Conservation (phyloP, 2,329 filamentous ascomycete species). For the Lachnellula hyalina region DNA sequence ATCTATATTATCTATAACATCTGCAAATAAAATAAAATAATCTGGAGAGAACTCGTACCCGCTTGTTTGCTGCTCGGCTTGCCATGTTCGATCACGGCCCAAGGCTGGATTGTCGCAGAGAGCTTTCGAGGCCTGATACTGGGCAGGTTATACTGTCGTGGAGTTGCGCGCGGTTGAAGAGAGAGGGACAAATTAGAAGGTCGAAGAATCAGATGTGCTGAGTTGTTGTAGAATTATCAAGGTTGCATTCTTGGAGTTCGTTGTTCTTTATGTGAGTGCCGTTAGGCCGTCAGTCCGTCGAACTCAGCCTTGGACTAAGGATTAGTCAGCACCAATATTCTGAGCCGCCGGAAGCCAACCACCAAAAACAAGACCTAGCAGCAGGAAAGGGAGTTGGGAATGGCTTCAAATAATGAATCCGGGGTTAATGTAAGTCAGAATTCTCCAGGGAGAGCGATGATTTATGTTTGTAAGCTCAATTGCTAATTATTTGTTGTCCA, state of each 20-base stretch:
- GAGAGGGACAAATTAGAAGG: slow-evolving; percentile 22
- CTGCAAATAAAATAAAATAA: slow-evolving; percentile 33
- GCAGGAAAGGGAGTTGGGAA: slow-evolving; percentile 9
- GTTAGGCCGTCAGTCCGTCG: neutral
- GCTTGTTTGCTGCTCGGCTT: slow-evolving; percentile 65
- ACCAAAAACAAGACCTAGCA: neutral
- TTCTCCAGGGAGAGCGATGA: neutral
- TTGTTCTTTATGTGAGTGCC: neutral
- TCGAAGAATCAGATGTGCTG: neutral
- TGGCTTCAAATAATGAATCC: slow-evolving; percentile 24
- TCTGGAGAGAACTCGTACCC: slow-evolving; percentile 47
- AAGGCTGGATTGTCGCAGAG: neutral
- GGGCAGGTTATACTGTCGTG: slow-evolving; percentile 3
- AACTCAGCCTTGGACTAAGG: neutral
- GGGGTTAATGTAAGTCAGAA: slow-evolving; percentile 42
- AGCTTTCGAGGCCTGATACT: neutral
- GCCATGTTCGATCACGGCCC: slow-evolving; percentile 47
- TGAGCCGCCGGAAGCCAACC: slow-evolving; percentile 6
- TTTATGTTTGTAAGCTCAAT: slow-evolving; percentile 1
- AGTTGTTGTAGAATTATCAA: neutral
- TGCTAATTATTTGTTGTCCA: slow-evolving; percentile 29
- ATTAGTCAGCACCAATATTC: neutral
- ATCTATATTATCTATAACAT: too few species aligned
- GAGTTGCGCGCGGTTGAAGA: slow-evolving; percentile 28
- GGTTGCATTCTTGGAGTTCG: neutral